Evolutionary conservation across 2,329 filamentous ascomycete genomes (phyloP), one percentile per base, ranked within the genome.

Genomic region (Didymosphaeria variabile): DNA sequence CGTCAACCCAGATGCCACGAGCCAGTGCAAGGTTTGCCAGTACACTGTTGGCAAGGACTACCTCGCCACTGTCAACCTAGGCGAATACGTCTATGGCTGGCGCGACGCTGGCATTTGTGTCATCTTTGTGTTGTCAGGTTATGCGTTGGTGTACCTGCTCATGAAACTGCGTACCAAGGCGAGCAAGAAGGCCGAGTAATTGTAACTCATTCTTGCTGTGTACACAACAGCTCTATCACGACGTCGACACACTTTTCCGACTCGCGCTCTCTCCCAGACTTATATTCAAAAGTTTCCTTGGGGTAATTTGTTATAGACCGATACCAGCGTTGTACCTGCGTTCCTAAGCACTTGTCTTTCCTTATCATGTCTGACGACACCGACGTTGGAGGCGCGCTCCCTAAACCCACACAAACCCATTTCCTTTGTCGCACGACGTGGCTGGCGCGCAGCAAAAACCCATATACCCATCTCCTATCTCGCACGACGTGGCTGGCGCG

Each of bases 11-110:
- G 81, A 86, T 7, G 87, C 84, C 0, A 86, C 80, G 0, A 69
- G 74, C 0, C 78, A 74, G 0, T 92, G 90, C 73, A 74, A 76
- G 51, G 88, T 91, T 0, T 92, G 90, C 69, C 80, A 86, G 64
- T 91, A 86, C 71, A 75, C 73, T 1, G 77, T 70, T 21, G 89
- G 87, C 0, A 80, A 82, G 7, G 88, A 90, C 59, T 91, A 88
- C 64, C 73, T 91, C 2, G 66, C 74, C 1, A 85, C 81, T 0
- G 64, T 91, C 8, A 89, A 90, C 68, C 67, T 91, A n/a, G 79
- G 80, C 1, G 81, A 86, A 7, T 87, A 90, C 65, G 86, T 82
- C 60, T 88, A 88, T 67, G 88, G 87, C 0, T 91, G 89, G 90
- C 82, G 89, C 51, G 83, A 91, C 73, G 86, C 86, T 0, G 89